Evolutionary conservation across 441 rosid species (phyloP).

Genomic region (Melastoma candidum): DNA sequence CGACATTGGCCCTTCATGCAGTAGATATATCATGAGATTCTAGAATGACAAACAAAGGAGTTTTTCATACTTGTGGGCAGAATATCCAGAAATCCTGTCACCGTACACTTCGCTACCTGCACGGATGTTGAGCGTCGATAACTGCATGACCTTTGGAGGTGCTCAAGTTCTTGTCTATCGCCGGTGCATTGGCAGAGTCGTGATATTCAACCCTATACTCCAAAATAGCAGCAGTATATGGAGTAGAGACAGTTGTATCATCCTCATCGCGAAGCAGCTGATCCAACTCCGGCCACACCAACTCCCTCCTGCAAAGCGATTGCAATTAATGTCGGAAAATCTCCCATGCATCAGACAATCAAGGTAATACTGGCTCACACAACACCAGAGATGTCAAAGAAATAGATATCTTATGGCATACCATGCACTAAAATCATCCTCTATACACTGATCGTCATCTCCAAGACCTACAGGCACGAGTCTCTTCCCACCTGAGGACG

Average conservation of each 20-base stretch:
- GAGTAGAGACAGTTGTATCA: constrained; percentile 71
- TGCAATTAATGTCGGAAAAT: no score
- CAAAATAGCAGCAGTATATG: constrained; percentile 85
- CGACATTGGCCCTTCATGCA: constrained; percentile 66
- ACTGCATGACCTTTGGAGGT: constrained; percentile 69
- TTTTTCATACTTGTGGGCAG: background rate
- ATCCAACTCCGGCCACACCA: constrained; percentile 94
- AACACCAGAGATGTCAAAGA: no score
- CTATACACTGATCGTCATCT: constrained; percentile 98
- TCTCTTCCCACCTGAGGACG: constrained; percentile 68
- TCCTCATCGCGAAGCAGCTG: constrained; percentile 74
- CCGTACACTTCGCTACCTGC: constrained; percentile 38
- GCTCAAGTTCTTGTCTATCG: constrained; percentile 43
- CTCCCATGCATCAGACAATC: no score
- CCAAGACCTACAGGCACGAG: constrained; percentile 84
- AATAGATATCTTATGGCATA: constrained; percentile 8
- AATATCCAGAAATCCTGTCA: background rate
- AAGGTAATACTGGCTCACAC: no score
- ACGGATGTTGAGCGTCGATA: constrained; percentile 92
- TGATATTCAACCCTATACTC: constrained; percentile 77
- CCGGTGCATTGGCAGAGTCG: constrained; percentile 43
- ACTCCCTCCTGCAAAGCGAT: constrained; percentile 52
- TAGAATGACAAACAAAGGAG: constrained; percentile 3
- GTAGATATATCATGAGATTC: constrained; percentile 9
- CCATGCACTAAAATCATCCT: constrained; percentile 97